Evolutionary conservation across 805 yeast species (phyloP).

Genomic region (Sporopachydermia lactativora): DNA sequence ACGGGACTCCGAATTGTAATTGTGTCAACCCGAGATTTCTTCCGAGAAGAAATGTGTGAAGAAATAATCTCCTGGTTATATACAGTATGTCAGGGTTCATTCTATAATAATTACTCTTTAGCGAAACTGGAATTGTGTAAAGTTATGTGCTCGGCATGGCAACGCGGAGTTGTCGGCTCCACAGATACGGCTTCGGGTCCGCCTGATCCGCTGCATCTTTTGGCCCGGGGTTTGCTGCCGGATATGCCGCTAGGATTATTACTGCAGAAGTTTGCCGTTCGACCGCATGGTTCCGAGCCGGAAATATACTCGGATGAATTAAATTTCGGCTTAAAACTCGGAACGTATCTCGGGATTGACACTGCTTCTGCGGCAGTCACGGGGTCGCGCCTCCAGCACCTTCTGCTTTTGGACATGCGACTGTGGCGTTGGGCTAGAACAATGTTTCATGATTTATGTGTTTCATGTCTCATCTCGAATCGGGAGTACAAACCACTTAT

Average conservation of each 20-base stretch:
- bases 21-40: constrained; percentile 50
- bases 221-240: not conserved
- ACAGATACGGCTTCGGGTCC: not conserved
- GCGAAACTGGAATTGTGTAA: constrained; percentile 34
- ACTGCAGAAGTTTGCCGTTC: not conserved
- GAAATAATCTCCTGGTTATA: constrained; percentile 56
- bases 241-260: not conserved
- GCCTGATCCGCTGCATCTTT: not conserved
- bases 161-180: constrained; percentile 27
- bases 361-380: not conserved
- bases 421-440: constrained; percentile 53
- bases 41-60: constrained; percentile 70
- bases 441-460: constrained; percentile 47
- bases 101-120: constrained; percentile 33
- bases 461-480: constrained; percentile 50
- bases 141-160: constrained; percentile 52
- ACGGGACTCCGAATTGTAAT: constrained; percentile 59
- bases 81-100: constrained; percentile 39
- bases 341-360: not conserved
- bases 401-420: constrained; percentile 52
- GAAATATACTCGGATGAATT: not conserved
- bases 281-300: too few relatives aligned
- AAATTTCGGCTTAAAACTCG: too few relatives aligned
- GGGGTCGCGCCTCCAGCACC: constrained; percentile 34
- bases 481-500: constrained; percentile 39